phyloP scores from a whole-genome alignment of 2,329 filamentous ascomycete genomes.

The Colletotrichum orchidophilum region DNA sequence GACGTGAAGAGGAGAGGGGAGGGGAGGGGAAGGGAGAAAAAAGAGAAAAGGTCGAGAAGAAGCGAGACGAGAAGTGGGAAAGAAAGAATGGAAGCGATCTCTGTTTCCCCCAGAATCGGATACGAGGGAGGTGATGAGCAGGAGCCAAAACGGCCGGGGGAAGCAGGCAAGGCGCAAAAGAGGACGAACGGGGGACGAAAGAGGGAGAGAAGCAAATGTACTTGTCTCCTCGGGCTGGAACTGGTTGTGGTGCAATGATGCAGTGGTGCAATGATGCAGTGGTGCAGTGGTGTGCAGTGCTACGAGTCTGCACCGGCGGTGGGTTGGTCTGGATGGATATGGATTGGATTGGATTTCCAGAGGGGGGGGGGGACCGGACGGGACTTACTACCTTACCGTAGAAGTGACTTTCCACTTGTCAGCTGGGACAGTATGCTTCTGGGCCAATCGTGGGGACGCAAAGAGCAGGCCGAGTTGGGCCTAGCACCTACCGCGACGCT shows the following conservation, averaged over 20 bases:
- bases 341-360: neutral
- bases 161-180: constrained; percentile 10
- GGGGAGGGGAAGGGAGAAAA: neutral
- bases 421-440: constrained; percentile 5
- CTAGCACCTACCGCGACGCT: constrained; percentile 13
- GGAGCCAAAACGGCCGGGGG: neutral
- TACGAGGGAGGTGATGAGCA: constrained; percentile 26
- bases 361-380: neutral
- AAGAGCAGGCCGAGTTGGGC: constrained; percentile 20
- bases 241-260: neutral
- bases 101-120: constrained; percentile 32
- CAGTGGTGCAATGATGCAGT: neutral
- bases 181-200: constrained; percentile 1
- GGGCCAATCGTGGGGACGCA: constrained; percentile 24
- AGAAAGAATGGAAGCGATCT: constrained; percentile 21
- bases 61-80: constrained; percentile 22
- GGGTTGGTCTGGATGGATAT: neutral
- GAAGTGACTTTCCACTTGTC: neutral
- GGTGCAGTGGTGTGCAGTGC: neutral
- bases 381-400: too few relatives aligned
- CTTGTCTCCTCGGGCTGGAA: neutral
- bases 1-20: neutral
- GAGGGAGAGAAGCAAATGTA: constrained; percentile 22
- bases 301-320: too few relatives aligned
- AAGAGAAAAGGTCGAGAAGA: constrained; percentile 6